Percentiles rank a stretch among this genome's conserved stretches.
phyloP scores from a whole-genome alignment of 2,329 filamentous ascomycete species.

The Ceratocystis colombiana region DNA sequence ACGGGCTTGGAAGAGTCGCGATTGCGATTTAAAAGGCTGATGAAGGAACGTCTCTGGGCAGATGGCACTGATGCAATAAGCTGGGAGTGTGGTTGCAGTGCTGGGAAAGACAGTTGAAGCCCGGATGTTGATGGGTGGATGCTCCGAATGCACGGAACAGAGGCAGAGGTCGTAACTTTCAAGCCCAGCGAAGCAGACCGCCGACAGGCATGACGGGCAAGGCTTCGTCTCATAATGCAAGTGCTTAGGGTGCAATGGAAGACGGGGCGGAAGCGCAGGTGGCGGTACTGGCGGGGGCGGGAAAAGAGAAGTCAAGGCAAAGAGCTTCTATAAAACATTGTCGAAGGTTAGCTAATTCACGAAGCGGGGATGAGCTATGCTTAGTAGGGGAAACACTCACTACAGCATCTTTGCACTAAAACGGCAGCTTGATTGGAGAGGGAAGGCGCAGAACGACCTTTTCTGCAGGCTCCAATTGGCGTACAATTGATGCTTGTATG shows the following conservation, averaged over 20 bases:
- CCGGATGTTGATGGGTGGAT: not conserved
- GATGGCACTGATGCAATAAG: not conserved
- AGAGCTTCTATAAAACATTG: constrained; percentile 3
- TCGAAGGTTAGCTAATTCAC: not conserved
- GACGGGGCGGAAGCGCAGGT: not conserved
- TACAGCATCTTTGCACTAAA: not conserved
- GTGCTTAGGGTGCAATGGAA: not conserved
- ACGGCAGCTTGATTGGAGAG: not conserved
- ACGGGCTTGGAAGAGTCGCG: constrained; percentile 2
- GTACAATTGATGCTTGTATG: not conserved
- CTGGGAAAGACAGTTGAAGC: not conserved
- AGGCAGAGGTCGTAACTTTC: constrained; percentile 31
- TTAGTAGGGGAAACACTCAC: not conserved
- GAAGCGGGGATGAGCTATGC: constrained; percentile 10
- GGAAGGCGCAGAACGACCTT: not conserved
- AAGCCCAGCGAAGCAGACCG: constrained; percentile 26
- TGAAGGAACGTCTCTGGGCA: constrained; percentile 13
- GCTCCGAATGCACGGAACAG: not conserved
- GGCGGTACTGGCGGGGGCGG: not conserved
- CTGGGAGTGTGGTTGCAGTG: not conserved
- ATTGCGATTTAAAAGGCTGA: constrained; percentile 17
- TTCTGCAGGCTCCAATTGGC: not conserved
- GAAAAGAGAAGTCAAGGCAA: not conserved
- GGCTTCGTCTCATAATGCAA: constrained; percentile 38
- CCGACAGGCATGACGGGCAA: constrained; percentile 39